Conservation (phyloP, 2,329 filamentous ascomycete genomes). For the Fusarium zealandicum region DNA sequence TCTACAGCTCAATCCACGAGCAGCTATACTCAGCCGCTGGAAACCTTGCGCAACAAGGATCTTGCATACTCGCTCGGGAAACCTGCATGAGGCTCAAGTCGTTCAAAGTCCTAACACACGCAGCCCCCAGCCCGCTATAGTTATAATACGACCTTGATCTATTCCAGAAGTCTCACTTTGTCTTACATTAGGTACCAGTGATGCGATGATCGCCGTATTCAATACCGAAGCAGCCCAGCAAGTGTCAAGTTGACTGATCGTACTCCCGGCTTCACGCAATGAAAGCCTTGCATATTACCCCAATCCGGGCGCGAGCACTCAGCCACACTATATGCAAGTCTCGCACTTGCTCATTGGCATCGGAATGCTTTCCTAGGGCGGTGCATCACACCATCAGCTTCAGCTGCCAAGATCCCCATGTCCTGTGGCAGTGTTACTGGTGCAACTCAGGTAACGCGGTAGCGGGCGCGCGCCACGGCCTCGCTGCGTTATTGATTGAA, state of each 20-base stretch:
- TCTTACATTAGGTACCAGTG: neutral
- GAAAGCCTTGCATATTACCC: slow-evolving; percentile 13
- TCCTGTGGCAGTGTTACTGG: too few relatives aligned
- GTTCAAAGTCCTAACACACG: neutral
- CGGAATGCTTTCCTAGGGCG: slow-evolving; percentile 2
- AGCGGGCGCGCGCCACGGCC: slow-evolving; percentile 3
- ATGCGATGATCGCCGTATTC: neutral
- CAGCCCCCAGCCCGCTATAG: neutral
- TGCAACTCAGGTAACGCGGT: slow-evolving; percentile 1
- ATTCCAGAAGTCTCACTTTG: neutral
- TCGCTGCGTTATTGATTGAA: slow-evolving; percentile 2
- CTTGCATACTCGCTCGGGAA: slow-evolving; percentile 17
- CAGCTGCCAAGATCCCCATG: slow-evolving; percentile 17
- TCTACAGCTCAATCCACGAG: neutral
- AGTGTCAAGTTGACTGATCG: neutral
- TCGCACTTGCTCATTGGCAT: slow-evolving; percentile 12
- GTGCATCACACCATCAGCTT: slow-evolving; percentile 20
- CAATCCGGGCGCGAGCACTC: slow-evolving; percentile 26
- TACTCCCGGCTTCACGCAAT: slow-evolving; percentile 7
- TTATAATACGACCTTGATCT: neutral
- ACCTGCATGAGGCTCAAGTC: slow-evolving; percentile 16
- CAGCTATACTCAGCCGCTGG: neutral
- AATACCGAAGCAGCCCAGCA: neutral
- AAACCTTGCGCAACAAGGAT: slow-evolving; percentile 13
- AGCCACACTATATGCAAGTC: slow-evolving; percentile 21